Percentiles rank a stretch among this genome's conserved stretches.
Conservation (phyloP, 2,329 filamentous ascomycete species). For the Magnaporthiopsis incrustans region DNA sequence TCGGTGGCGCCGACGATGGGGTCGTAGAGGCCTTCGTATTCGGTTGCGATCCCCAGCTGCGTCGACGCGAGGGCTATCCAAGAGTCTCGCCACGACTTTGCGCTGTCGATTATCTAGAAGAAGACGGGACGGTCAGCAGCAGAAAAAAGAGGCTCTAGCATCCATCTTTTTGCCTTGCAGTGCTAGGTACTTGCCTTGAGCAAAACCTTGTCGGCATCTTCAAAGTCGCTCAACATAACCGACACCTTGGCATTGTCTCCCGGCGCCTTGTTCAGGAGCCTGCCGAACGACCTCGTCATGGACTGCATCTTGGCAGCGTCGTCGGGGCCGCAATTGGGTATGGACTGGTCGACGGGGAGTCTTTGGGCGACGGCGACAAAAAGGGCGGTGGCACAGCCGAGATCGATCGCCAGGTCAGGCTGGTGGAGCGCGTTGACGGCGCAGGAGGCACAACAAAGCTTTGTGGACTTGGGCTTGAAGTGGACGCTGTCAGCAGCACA, state of each 20-base stretch:
- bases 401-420: not conserved
- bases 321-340: not conserved
- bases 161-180: too few relatives aligned
- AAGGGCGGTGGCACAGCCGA: not conserved
- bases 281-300: conserved; percentile 67
- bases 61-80: conserved; percentile 66
- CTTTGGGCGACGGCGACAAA: not conserved
- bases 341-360: not conserved
- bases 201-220: conserved; percentile 69
- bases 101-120: conserved; percentile 63
- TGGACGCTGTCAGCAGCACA: not conserved
- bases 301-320: conserved; percentile 48
- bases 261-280: conserved; percentile 57
- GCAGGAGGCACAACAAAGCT: not conserved
- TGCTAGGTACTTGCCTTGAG: conserved; percentile 46
- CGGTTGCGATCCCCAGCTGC: conserved; percentile 58
- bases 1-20: conserved; percentile 63
- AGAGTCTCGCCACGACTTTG: conserved; percentile 68
- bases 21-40: conserved; percentile 67
- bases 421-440: not conserved
- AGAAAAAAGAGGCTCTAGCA: too few relatives aligned
- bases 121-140: too few relatives aligned
- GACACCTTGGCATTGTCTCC: conserved; percentile 72
- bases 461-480: not conserved
- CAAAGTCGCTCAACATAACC: conserved; percentile 68